These are phyloP conservation scores for Lasiodiplodia sp. DNA, from an alignment of 2,329 filamentous ascomycete genomes.

Conservation along the genomic window DNA sequence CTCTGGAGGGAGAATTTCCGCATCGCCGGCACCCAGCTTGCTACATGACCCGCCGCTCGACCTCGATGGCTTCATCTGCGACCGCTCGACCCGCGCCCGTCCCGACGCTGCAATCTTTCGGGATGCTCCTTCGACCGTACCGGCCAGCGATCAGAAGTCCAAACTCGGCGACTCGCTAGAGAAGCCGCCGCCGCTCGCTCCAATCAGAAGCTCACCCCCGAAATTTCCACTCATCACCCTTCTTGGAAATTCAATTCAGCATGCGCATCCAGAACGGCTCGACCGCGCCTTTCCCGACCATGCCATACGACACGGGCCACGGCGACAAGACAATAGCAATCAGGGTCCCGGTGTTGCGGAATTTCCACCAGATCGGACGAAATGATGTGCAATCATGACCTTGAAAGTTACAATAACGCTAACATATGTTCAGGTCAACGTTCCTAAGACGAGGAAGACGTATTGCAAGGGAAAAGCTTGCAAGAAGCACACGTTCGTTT, in stretches of 20 bases:
- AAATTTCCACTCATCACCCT: neutral
- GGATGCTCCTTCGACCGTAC: neutral
- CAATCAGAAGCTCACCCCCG: no score
- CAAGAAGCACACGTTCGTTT: constrained; percentile 59
- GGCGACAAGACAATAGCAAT: neutral
- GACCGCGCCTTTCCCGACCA: neutral
- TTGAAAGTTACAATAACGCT: neutral
- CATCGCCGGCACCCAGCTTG: constrained; percentile 10
- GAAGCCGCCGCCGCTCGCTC: neutral
- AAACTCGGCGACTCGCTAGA: neutral
- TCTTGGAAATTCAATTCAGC: neutral
- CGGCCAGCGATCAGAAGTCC: neutral
- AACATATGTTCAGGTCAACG: constrained; percentile 77
- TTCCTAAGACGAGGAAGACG: constrained; percentile 96
- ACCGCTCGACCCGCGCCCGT: constrained; percentile 1
- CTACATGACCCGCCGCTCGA: constrained; percentile 1
- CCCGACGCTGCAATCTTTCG: neutral
- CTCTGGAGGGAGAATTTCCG: neutral
- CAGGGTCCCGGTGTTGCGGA: neutral
- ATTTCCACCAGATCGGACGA: neutral
- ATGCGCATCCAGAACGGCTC: neutral
- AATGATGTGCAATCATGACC: neutral
- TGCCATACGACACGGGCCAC: neutral
- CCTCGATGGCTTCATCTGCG: neutral
- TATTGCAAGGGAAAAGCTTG: constrained; percentile 98